Evolutionary conservation across 169 alveolate genomes (phyloP), one percentile per base, ranked within the genome.

Genomic region (Plasmodium vinckei): DNA sequence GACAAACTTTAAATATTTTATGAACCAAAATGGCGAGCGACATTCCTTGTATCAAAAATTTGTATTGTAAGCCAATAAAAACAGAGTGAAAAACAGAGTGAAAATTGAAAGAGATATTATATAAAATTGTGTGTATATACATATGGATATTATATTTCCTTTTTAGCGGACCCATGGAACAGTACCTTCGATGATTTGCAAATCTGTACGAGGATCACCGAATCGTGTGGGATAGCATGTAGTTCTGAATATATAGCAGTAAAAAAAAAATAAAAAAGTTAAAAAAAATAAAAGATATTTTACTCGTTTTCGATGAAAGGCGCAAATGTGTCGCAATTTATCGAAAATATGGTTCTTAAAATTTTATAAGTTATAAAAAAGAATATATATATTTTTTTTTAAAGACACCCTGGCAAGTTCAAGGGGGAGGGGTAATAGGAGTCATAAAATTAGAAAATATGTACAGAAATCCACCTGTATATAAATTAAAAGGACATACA

Each of bases 401-500:
- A 19, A 53, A 92, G 92, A 88, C 87, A 17, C 96, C 96, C 5
- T 93, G 96, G 96, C 94, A 93, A 60, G 96, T 93, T 13, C 94
- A 93, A 27, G 93, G 95, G 9, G 96, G 96, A 57, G 96, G 96
- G 10, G 21, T 93, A 61, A 86, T 93, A 44, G 87, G 94, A 7
- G 72, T 92, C 25, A 68, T 93, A 46, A 72, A 86, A 53, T 65
- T 92, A 19, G 92, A 88, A 60, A 87, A 93, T 70, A 87, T 77
- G 77, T 92, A 88, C 10, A 61, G 93, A 23, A 92, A 93, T 47
- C 88, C 92, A 5, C 92, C 92, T 10, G 88, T 87, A 27, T 27
- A 75, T n/a, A 92, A 92, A 56, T 65, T 93, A 27, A 67, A 69
- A 56, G 95, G 96, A 0, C 96, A 93, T 70, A 88, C 92, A 19